A percentile compares a stretch with the other conserved stretches of the same genome.
phyloP scores from a whole-genome alignment of 306 rosid species.

The Prunus salicina region DNA sequence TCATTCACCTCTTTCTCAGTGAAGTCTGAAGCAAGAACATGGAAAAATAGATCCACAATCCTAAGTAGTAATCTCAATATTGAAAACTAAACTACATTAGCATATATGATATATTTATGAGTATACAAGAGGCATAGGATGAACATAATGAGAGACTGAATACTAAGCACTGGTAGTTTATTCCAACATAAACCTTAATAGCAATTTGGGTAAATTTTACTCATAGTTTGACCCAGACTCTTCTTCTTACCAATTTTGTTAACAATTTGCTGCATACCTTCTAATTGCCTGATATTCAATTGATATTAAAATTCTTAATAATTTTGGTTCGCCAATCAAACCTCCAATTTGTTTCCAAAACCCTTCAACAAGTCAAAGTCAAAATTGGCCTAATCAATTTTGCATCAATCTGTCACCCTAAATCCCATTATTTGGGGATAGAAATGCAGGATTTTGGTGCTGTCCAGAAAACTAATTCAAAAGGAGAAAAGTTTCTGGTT shows the following conservation, averaged over 20 bases:
- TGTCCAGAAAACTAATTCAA: not conserved
- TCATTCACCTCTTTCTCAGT: conserved; percentile 64
- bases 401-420: not conserved
- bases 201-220: not conserved
- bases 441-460: not conserved
- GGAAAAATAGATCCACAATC: conserved; percentile 12
- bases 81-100: not conserved
- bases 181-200: not conserved
- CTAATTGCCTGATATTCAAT: not conserved
- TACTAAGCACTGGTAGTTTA: not conserved
- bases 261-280: not conserved
- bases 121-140: not conserved
- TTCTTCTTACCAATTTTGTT: not conserved
- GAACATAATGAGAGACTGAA: not conserved
- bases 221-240: not conserved
- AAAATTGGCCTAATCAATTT: not conserved
- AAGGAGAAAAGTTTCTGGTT: not conserved
- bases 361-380: not conserved
- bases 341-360: not conserved
- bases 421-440: not conserved
- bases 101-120: not conserved
- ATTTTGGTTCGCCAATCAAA: not conserved
- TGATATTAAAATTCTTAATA: not conserved
- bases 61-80: not conserved
- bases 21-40: conserved; percentile 54